These are phyloP conservation scores for Heterobasidion annosum DNA, from an alignment of 1,284 basidiomycete genomes.

Conservation along the genomic window DNA sequence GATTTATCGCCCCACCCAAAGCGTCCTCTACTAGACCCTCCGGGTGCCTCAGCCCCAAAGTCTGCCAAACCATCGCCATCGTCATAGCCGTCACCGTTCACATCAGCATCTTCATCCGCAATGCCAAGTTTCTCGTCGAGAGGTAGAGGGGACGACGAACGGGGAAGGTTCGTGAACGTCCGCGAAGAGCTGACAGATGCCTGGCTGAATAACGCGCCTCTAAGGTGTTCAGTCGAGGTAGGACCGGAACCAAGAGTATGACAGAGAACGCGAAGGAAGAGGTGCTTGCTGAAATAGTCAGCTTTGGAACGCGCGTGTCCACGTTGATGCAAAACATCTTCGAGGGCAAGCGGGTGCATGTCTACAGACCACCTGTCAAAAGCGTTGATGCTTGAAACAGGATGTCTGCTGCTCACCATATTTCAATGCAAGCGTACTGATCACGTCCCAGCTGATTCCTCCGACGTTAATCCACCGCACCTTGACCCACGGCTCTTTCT, in stretches of 20 bases:
- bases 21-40: not conserved
- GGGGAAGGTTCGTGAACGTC: conserved; percentile 25
- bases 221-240: conserved; percentile 2
- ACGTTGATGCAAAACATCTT: conserved; percentile 54
- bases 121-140: conserved; percentile 14
- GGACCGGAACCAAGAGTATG: conserved; percentile 36
- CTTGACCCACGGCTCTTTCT: conserved; percentile 44
- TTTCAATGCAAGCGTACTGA: conserved; percentile 52
- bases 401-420: conserved; percentile 34
- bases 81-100: conserved; percentile 13
- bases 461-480: conserved; percentile 68
- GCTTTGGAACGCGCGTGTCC: conserved; percentile 54
- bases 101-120: conserved; percentile 12
- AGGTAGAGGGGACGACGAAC: conserved; percentile 31
- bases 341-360: conserved; percentile 60
- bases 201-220: not conserved
- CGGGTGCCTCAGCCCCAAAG: conserved; percentile 3
- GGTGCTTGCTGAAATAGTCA: conserved; percentile 58
- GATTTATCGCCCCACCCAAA: not conserved
- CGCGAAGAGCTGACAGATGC: not conserved
- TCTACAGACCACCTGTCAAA: conserved; percentile 24
- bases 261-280: conserved; percentile 58
- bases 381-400: not conserved
- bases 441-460: conserved; percentile 64
- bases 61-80: conserved; percentile 9